Base-by-base conservation (phyloP, 768 basidiomycete species). In the Gloeopeniophorella convolvens region DNA sequence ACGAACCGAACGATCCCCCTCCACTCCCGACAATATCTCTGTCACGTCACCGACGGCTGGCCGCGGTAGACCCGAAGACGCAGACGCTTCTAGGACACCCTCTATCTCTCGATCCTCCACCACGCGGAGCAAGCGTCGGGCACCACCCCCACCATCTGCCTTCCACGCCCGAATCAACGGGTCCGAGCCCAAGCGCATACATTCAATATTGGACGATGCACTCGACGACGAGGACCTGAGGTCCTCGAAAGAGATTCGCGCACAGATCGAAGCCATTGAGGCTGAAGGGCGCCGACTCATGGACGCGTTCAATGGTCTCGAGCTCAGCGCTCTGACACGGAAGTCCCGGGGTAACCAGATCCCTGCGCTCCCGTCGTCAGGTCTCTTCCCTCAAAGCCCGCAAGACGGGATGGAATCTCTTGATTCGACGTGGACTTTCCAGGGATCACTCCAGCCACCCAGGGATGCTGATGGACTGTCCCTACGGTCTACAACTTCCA, bases 281-380 rank as follows among this genome's bases (percentile, higher is more conserved):
- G 79, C 80, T 27, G 87, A 90, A 62, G 79, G 77, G 5, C 73
- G 75, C 54, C 72, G 83, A 42, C 65, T 89, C 39, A 74, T 88
- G 66, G 87, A 89, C 60, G 85, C 86, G 3, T 89, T 89, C 64
- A 85, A 79, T 58, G 85, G 87, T 8, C 70, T 89, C 32, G 87
- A 89, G 63, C 70, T 89, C 50, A 83, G 75, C 28, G 77, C 82
- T 18, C 66, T 88, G 41, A 79, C 81, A 9, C 73, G 73, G 12
- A 63, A 72, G 26, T 67, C 71, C 65, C 28, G 69, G 68, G 1
- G 68, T 16, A 45, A 63, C 40, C 35, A 52, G 18, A 57, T 60
- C 27, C 56, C 62, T 20, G 49, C 56, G 12, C 57, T 53, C 27
- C 61, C 57, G 40, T 58, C 52, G 8, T 58, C 46, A 18, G 50